These are phyloP conservation scores for Knoxdaviesia capensis DNA, from an alignment of 2,329 filamentous ascomycete genomes.

Conservation along the genomic window DNA sequence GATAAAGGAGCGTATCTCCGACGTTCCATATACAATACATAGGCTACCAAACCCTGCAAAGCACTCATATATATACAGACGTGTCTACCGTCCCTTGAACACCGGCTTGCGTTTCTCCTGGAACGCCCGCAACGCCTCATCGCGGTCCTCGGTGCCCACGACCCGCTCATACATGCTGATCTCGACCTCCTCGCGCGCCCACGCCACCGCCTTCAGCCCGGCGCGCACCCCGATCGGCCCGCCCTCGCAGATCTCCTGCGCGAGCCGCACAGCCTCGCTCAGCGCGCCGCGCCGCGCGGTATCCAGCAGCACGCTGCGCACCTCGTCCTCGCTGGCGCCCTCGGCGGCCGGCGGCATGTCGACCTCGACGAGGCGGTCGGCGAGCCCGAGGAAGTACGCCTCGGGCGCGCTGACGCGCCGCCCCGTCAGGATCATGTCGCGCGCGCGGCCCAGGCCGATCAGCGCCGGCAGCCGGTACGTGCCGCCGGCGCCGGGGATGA, in stretches of 20 bases:
- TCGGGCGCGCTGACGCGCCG: slow-evolving; percentile 67
- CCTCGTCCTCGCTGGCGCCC: slow-evolving; percentile 15
- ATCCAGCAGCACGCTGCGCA: slow-evolving; percentile 23
- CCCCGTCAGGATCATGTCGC: slow-evolving; percentile 79
- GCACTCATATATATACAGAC: not conserved
- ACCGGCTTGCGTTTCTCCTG: slow-evolving; percentile 38
- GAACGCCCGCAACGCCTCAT: slow-evolving; percentile 80
- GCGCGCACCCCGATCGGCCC: slow-evolving; percentile 68
- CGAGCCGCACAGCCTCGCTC: slow-evolving; percentile 57
- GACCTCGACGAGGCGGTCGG: slow-evolving; percentile 75
- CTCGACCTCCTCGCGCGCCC: slow-evolving; percentile 58
- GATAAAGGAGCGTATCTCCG: not conserved
- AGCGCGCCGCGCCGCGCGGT: slow-evolving; percentile 48
- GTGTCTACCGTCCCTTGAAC: slow-evolving; percentile 29
- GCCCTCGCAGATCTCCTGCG: slow-evolving; percentile 72
- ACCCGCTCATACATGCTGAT: slow-evolving; percentile 74
- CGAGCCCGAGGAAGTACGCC: slow-evolving; percentile 79
- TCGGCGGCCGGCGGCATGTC: slow-evolving; percentile 17
- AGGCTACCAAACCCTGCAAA: too few species aligned
- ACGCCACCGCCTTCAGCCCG: slow-evolving; percentile 57
- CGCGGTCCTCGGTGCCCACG: slow-evolving; percentile 63
- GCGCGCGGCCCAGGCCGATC: slow-evolving; percentile 62
- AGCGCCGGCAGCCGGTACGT: slow-evolving; percentile 71
- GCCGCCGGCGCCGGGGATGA: slow-evolving; percentile 86
- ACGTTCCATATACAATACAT: too few species aligned